phyloP scores from a whole-genome alignment of 306 rosid genomes.

The Trifolium subterraneum region DNA sequence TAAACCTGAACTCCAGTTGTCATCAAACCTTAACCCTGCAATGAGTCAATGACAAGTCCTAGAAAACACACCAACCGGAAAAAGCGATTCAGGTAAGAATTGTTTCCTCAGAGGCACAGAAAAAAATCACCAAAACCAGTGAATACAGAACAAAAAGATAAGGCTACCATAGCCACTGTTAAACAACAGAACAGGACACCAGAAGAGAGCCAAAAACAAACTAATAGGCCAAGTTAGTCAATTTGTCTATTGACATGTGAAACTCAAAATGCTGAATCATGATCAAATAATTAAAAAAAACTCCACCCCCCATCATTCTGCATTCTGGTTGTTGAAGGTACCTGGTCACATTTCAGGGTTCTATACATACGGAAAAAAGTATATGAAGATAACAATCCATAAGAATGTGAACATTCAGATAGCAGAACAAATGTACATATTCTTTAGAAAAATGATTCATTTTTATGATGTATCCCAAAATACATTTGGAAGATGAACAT shows the following conservation, averaged over 20 bases:
- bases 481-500: slow-evolving; percentile 38
- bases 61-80: slow-evolving; percentile 8
- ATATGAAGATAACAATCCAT: background rate
- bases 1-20: slow-evolving; percentile 21
- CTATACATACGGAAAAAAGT: background rate
- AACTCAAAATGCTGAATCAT: slow-evolving; percentile 16
- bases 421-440: slow-evolving; percentile 21
- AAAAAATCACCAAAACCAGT: background rate
- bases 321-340: slow-evolving; percentile 21
- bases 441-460: slow-evolving; percentile 24
- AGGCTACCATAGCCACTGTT: background rate
- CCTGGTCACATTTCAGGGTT: slow-evolving; percentile 33
- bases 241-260: background rate
- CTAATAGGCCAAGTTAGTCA: slow-evolving; percentile 20
- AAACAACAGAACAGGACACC: slow-evolving; percentile 24
- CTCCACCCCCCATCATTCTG: slow-evolving; percentile 12
- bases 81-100: background rate
- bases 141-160: background rate
- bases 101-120: background rate
- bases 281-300: background rate
- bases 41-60: slow-evolving; percentile 9
- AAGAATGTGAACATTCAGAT: background rate
- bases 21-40: slow-evolving; percentile 14
- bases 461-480: slow-evolving; percentile 40
- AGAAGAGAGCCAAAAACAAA: slow-evolving; percentile 4